Evolutionary conservation across 2,329 filamentous ascomycete species (phyloP), one percentile per base, ranked within the genome.

Genomic region (Aspergillus viridinutans): DNA sequence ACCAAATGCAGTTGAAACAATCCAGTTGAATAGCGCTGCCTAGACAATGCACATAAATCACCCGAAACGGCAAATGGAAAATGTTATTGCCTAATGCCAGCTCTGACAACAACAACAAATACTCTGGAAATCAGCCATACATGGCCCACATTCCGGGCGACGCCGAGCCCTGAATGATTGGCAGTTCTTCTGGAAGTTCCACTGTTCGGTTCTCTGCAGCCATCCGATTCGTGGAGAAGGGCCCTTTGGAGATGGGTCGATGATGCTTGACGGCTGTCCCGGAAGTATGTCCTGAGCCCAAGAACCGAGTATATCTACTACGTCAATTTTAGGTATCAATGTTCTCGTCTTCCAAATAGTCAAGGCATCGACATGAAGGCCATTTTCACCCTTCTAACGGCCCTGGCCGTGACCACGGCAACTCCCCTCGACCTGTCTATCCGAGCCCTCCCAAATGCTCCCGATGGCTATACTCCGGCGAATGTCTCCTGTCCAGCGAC

Each of bases 401-500:
- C 42, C 20, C 9, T 47, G 4, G 43, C 43, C 12, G 12, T 23
- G 3, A 14, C 21, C 3, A 10, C 21, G 43, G 43, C 23, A 0
- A 14, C 20, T 25, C 43, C 43, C 6, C 43, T 47, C 4, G 43
- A 47, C n/a, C 5, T 47, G 20, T 47, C 43, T 14, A 26, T 47
- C 4, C 73, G 79, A 49, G 78, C 78, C 4, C 64, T 79, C 0
- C 78, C 81, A 1, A 78, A 83, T 64, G 78, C 82, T 50, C 78
- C 85, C 3, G 80, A 88, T 72, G 81, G 52, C 72, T 74, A 96
- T 72, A 83, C 85, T 2, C 91, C 91, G 0, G 76, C 80, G 25
- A 68, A 74, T 3, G 86, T 89, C 47, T 72, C 83, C 60, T 96
- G 91, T 67, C 90, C 91, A 3, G 75, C 78, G 5, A 77, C 77